These are phyloP conservation scores for Sordariomycetes sp. DNA, from an alignment of 2,329 filamentous ascomycete species.

Conservation along the genomic window DNA sequence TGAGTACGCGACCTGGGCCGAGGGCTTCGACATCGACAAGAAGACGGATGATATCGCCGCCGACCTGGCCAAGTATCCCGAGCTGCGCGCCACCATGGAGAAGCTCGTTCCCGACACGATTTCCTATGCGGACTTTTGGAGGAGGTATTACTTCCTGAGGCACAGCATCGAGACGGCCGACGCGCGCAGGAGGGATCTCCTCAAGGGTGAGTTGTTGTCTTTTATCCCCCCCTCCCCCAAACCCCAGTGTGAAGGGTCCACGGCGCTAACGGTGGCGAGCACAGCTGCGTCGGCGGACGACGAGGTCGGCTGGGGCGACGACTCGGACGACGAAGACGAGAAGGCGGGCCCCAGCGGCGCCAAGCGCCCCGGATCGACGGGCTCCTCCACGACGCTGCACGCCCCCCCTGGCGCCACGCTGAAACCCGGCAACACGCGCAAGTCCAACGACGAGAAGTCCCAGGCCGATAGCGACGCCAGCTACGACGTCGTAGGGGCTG, in stretches of 20 bases:
- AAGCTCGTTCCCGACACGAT: slow-evolving; percentile 87
- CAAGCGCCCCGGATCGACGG: slow-evolving; percentile 35
- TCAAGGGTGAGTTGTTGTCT: slow-evolving; percentile 59
- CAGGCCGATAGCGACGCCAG: slow-evolving; percentile 89
- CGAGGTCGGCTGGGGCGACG: slow-evolving; percentile 63
- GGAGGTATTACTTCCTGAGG: slow-evolving; percentile 86
- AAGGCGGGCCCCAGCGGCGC: slow-evolving; percentile 1
- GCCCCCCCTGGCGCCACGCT: slow-evolving; percentile 31
- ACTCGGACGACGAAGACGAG: slow-evolving; percentile 43
- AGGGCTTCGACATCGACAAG: slow-evolving; percentile 66
- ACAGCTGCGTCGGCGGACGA: slow-evolving; percentile 60
- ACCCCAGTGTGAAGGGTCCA: not conserved
- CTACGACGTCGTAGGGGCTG: slow-evolving; percentile 82
- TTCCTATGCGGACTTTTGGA: slow-evolving; percentile 87
- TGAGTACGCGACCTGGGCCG: slow-evolving; percentile 65
- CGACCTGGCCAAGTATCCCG: slow-evolving; percentile 78
- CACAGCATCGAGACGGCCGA: slow-evolving; percentile 92
- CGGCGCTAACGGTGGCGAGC: not conserved
- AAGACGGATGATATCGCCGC: slow-evolving; percentile 76
- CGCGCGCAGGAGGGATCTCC: slow-evolving; percentile 72
- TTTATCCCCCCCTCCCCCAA: not conserved
- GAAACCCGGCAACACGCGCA: slow-evolving; percentile 50
- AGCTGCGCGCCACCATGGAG: slow-evolving; percentile 85
- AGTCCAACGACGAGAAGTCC: slow-evolving; percentile 82
- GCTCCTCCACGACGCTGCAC: slow-evolving; percentile 52